Conservation (phyloP, 2,329 filamentous ascomycete genomes). For the Camillea tinctor region DNA sequence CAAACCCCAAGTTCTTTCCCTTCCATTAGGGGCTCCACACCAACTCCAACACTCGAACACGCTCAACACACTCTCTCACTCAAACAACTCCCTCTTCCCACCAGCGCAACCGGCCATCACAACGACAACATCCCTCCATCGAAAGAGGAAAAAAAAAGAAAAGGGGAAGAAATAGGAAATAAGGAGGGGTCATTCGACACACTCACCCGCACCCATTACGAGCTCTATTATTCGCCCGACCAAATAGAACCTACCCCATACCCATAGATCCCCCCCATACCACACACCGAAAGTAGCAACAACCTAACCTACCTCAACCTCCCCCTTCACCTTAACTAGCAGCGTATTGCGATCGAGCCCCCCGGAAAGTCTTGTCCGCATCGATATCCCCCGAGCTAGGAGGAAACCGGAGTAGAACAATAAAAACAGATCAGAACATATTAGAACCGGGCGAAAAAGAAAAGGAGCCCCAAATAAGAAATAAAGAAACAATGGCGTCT, state of each 20-base stretch:
- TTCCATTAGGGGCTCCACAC: not conserved
- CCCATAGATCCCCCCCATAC: conserved; percentile 12
- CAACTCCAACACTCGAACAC: not conserved
- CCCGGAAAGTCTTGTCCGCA: conserved; percentile 6
- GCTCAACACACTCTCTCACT: no score
- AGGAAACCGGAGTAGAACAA: not conserved
- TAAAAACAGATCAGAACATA: not conserved
- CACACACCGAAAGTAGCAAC: conserved; percentile 17
- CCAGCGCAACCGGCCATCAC: conserved; percentile 21
- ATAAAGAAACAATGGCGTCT: conserved; percentile 66
- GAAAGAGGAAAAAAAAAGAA: conserved; percentile 3
- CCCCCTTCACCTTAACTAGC: conserved; percentile 9
- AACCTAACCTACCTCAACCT: not conserved
- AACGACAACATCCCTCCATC: conserved; percentile 21
- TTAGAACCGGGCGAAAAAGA: no score
- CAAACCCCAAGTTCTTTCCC: not conserved
- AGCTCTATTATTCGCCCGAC: conserved; percentile 6
- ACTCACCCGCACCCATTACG: conserved; percentile 21
- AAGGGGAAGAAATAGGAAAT: not conserved
- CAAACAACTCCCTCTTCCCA: conserved; percentile 13
- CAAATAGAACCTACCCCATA: conserved; percentile 11
- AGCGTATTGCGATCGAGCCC: conserved; percentile 8
- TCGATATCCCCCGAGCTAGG: conserved; percentile 11
- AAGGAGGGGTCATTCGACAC: conserved; percentile 24
- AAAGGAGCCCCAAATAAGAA: not conserved